Percentiles rank a stretch among this genome's conserved stretches.
Conservation (phyloP, 305 asterid genomes). For the Solanum chacoense region DNA sequence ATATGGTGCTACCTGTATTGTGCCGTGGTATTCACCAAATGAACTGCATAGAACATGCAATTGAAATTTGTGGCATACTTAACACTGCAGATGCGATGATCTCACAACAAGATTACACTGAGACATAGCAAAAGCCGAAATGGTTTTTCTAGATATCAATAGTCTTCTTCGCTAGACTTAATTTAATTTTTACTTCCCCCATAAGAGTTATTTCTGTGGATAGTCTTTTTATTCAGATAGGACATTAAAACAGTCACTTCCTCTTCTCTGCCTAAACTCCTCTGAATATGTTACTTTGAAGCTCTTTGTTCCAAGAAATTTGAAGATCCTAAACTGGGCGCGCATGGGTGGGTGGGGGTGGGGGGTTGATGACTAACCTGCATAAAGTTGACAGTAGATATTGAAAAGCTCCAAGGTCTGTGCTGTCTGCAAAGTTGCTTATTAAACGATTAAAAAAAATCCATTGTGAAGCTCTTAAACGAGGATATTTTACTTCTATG, state of each 20-base stretch:
- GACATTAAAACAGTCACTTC: neutral
- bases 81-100: neutral
- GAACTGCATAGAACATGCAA: neutral
- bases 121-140: neutral
- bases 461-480: neutral
- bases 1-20: neutral
- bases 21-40: neutral
- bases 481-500: neutral
- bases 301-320: too few relatives aligned
- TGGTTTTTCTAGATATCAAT: neutral
- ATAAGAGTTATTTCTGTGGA: neutral
- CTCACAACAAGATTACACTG: neutral
- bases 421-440: neutral
- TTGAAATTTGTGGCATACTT: neutral
- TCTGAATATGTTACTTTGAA: too few relatives aligned
- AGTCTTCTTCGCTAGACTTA: neutral
- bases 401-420: neutral
- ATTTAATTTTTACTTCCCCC: neutral
- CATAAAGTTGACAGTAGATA: neutral
- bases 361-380: neutral
- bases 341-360: too few relatives aligned
- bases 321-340: too few relatives aligned
- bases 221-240: neutral
- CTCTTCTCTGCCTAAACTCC: neutral
- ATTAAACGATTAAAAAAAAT: neutral